Percentiles rank a stretch among this genome's conserved stretches.
Conservation (phyloP, 768 basidiomycete genomes). For the Tricholoma terreum region DNA sequence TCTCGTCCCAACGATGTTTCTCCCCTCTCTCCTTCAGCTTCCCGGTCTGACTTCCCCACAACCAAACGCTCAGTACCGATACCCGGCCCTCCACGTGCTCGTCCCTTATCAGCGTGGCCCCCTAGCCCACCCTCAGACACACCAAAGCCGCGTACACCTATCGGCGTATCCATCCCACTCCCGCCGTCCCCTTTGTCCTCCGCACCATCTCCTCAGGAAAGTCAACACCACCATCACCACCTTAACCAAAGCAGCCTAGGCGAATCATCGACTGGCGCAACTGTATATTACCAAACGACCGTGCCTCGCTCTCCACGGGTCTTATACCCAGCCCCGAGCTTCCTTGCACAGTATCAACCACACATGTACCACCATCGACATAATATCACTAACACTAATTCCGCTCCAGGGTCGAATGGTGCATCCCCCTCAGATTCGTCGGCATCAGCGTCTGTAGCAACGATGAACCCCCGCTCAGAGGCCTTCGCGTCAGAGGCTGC, state of each 20-base stretch:
- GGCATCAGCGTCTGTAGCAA: conserved; percentile 27
- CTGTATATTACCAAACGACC: conserved; percentile 69
- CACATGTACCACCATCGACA: conserved; percentile 11
- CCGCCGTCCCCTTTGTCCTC: conserved; percentile 49
- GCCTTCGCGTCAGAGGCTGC: conserved; percentile 18
- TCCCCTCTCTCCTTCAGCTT: conserved; percentile 21
- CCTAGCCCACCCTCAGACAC: conserved; percentile 32
- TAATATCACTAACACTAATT: conserved; percentile 16
- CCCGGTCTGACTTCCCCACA: conserved; percentile 33
- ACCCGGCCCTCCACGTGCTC: conserved; percentile 41
- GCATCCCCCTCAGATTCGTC: conserved; percentile 39
- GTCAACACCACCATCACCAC: background rate
- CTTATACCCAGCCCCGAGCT: conserved; percentile 44
- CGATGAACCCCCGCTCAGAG: conserved; percentile 32
- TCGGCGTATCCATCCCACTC: conserved; percentile 38
- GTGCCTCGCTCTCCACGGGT: conserved; percentile 44
- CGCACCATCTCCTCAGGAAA: conserved; percentile 14
- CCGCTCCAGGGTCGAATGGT: conserved; percentile 32
- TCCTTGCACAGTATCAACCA: conserved; percentile 40
- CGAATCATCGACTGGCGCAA: conserved; percentile 37
- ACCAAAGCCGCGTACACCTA: conserved; percentile 16
- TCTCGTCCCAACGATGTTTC: conserved; percentile 9
- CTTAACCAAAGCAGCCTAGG: conserved; percentile 19
- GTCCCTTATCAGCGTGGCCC: conserved; percentile 31
- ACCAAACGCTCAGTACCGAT: conserved; percentile 41